These are phyloP conservation scores for Entomophthora muscae DNA, from an alignment of 371 early-diverging fungal genomes.

Conservation along the genomic window DNA sequence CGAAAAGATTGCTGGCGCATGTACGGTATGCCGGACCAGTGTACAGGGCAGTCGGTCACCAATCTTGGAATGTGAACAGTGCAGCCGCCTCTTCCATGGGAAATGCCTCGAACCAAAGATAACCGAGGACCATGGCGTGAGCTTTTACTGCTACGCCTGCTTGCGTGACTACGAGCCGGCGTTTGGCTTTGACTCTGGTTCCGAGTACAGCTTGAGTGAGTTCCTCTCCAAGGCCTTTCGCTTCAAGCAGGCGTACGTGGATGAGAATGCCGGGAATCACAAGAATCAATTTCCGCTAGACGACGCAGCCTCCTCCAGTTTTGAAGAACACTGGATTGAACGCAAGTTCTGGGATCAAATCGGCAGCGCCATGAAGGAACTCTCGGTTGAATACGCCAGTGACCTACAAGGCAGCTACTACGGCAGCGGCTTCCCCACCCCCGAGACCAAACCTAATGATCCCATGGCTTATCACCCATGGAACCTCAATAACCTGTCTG, in stretches of 20 bases:
- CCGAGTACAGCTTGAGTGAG: slow-evolving; percentile 45
- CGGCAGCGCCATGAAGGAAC: slow-evolving; percentile 63
- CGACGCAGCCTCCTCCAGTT: slow-evolving; percentile 5
- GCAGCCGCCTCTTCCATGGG: slow-evolving; percentile 65
- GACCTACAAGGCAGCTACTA: slow-evolving; percentile 80
- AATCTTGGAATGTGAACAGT: slow-evolving; percentile 27
- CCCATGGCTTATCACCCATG: slow-evolving; percentile 49
- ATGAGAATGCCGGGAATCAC: neutral
- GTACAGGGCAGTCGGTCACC: neutral
- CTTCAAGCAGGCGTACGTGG: slow-evolving; percentile 66
- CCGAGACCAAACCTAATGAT: slow-evolving; percentile 30
- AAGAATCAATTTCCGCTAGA: neutral
- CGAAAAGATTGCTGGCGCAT: neutral
- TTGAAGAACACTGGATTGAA: slow-evolving; percentile 28
- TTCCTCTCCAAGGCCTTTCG: slow-evolving; percentile 62
- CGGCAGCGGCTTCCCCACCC: slow-evolving; percentile 65
- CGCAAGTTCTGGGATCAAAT: slow-evolving; percentile 86
- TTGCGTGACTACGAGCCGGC: slow-evolving; percentile 56
- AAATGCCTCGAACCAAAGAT: slow-evolving; percentile 54
- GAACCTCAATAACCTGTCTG: slow-evolving; percentile 82
- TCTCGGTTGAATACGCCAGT: slow-evolving; percentile 90
- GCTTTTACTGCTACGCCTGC: slow-evolving; percentile 80
- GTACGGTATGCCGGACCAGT: neutral
- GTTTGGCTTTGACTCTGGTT: slow-evolving; percentile 83
- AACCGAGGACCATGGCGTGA: slow-evolving; percentile 18